Percentiles rank a stretch among this genome's conserved stretches.
phyloP scores from a whole-genome alignment of 2,329 filamentous ascomycete genomes.

The Hortaea sp. region DNA sequence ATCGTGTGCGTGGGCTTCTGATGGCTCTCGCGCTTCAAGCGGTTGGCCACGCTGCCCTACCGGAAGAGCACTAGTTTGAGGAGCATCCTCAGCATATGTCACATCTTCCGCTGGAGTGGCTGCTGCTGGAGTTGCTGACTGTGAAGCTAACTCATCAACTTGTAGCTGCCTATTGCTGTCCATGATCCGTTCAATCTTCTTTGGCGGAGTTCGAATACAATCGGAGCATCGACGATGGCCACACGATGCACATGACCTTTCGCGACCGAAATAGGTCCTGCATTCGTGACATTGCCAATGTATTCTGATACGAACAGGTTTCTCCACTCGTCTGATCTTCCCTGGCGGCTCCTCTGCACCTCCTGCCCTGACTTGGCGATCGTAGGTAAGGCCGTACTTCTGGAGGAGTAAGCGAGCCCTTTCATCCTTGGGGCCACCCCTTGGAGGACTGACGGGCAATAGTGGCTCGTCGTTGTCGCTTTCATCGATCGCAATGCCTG shows the following conservation, averaged over 20 bases:
- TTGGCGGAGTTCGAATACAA: constrained; percentile 64
- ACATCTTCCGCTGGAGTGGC: too few species aligned
- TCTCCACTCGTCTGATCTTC: constrained; percentile 31
- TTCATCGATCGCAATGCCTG: constrained; percentile 10
- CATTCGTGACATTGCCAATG: constrained; percentile 76
- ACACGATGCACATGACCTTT: constrained; percentile 67
- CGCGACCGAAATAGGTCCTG: constrained; percentile 59
- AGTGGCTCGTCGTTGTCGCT: constrained; percentile 13
- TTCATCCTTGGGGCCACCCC: constrained; percentile 11
- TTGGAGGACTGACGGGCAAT: constrained; percentile 9
- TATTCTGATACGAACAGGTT: constrained; percentile 67
- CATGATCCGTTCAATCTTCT: constrained; percentile 49
- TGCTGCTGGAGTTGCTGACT: too few species aligned
- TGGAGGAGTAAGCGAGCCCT: constrained; percentile 31
- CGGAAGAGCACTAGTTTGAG: too few species aligned
- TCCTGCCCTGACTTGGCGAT: constrained; percentile 6
- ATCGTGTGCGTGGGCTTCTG: too few species aligned
- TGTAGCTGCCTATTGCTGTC: constrained; percentile 20
- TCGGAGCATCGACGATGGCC: constrained; percentile 71
- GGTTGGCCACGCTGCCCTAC: too few species aligned
- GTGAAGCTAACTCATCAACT: too few species aligned
- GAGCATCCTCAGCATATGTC: too few species aligned
- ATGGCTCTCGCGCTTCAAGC: too few species aligned
- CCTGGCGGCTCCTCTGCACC: constrained; percentile 10
- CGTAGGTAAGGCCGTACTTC: constrained; percentile 31